A percentile compares a stretch with the other conserved stretches of the same genome.
Conservation (phyloP, 164 flowering plant species). For the Malania oleifera region DNA sequence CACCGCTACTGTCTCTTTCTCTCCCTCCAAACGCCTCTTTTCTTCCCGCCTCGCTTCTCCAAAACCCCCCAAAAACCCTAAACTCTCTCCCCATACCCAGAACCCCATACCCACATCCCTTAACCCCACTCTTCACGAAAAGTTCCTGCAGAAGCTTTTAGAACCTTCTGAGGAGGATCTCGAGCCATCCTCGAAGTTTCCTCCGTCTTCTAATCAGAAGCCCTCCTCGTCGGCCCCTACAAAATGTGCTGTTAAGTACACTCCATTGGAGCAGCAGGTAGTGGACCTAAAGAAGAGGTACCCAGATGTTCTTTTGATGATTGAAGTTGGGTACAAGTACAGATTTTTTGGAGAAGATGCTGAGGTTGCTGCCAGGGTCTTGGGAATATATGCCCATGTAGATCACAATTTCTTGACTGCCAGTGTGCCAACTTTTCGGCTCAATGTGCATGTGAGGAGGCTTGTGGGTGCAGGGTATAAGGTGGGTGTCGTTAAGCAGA, state of each 20-base stretch:
- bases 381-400: conserved; percentile 73
- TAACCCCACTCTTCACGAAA: conserved; percentile 53
- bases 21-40: conserved; percentile 62
- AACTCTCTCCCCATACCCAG: conserved; percentile 36
- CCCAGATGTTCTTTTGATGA: conserved; percentile 85
- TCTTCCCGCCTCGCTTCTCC: conserved; percentile 29
- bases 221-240: conserved; percentile 9
- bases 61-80: conserved; percentile 35
- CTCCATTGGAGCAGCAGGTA: conserved; percentile 87
- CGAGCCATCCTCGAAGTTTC: conserved; percentile 8
- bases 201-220: background rate
- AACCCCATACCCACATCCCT: conserved; percentile 26
- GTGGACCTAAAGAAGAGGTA: conserved; percentile 56
- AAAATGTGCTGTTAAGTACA: no score
- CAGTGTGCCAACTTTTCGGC: conserved; percentile 81
- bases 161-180: conserved; percentile 32
- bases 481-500: conserved; percentile 95
- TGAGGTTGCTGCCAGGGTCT: conserved; percentile 65
- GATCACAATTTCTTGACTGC: conserved; percentile 86
- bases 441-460: conserved; percentile 78
- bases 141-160: conserved; percentile 55
- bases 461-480: conserved; percentile 81
- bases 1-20: conserved; percentile 72
- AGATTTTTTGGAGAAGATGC: conserved; percentile 87
- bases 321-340: conserved; percentile 87